Evolutionary conservation across 495 filamentous ascomycete genomes (phyloP).

Genomic region (Aspergillus nanangensis): DNA sequence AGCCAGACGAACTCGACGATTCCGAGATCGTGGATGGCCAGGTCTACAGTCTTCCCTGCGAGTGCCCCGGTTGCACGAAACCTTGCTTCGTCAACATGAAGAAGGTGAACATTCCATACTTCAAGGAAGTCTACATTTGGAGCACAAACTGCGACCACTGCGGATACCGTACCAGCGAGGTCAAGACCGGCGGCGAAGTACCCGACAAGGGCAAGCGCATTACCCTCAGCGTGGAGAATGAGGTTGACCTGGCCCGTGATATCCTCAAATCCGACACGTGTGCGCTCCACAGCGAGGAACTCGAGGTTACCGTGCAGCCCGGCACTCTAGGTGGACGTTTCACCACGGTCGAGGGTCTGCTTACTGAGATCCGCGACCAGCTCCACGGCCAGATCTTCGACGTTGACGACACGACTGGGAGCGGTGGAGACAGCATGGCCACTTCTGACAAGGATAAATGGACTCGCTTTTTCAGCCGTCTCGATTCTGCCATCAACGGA

Average conservation of each 20-base stretch:
- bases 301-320: constrained; percentile 76
- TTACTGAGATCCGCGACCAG: constrained; percentile 91
- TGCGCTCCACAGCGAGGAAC: constrained; percentile 75
- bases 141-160: constrained; percentile 83
- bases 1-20: constrained; percentile 40
- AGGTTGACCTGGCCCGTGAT: constrained; percentile 81
- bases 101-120: constrained; percentile 93
- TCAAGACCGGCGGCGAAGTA: constrained; percentile 92
- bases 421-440: constrained; percentile 72
- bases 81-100: constrained; percentile 85
- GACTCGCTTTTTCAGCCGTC: constrained; percentile 71
- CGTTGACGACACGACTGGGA: constrained; percentile 44
- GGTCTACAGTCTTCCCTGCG: constrained; percentile 83
- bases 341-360: constrained; percentile 90
- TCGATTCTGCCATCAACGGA: constrained; percentile 75
- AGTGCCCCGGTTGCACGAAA: constrained; percentile 85
- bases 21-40: constrained; percentile 83
- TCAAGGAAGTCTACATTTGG: constrained; percentile 92
- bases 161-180: constrained; percentile 91
- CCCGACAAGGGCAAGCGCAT: constrained; percentile 84
- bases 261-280: constrained; percentile 97
- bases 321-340: constrained; percentile 96
- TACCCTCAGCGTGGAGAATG: constrained; percentile 65
- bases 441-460: constrained; percentile 61
- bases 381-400: constrained; percentile 83